These are phyloP conservation scores for Corchorus capsularis DNA, from an alignment of 345 rosid species.

Conservation along the genomic window DNA sequence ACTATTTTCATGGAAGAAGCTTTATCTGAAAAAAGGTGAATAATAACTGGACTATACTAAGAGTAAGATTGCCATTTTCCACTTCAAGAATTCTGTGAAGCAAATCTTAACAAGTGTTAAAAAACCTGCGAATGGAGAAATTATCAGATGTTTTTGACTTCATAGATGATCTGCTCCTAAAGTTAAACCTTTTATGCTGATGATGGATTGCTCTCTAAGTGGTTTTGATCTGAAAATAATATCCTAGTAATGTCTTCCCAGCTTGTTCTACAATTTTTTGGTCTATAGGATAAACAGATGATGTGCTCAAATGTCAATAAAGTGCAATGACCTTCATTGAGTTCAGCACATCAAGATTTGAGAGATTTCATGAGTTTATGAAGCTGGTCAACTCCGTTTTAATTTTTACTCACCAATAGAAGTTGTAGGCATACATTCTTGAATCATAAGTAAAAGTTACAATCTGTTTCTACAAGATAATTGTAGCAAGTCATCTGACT, in stretches of 20 bases:
- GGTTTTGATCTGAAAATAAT: not conserved
- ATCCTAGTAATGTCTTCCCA: not conserved
- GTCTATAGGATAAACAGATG: not conserved
- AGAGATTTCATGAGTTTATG: not conserved
- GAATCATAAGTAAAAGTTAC: not conserved
- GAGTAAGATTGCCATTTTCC: not conserved
- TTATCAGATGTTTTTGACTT: not conserved
- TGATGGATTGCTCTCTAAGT: not conserved
- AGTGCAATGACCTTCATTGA: not conserved
- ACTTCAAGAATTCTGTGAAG: not conserved
- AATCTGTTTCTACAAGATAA: not conserved
- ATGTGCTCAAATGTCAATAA: slow-evolving; percentile 3
- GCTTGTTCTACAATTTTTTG: not conserved
- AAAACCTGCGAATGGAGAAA: not conserved
- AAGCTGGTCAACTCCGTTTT: not conserved
- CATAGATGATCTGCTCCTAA: not conserved
- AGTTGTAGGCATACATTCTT: not conserved
- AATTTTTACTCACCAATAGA: not conserved
- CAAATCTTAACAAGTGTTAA: not conserved
- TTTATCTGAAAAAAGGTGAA: not conserved
- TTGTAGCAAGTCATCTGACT: not conserved
- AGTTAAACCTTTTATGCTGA: not conserved
- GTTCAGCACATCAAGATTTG: not conserved
- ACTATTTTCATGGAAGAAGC: not conserved
- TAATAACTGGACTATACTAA: not conserved